Evolutionary conservation across 495 filamentous ascomycete genomes (phyloP), one percentile per base, ranked within the genome.

Genomic region (Penicillium maclennaniae): DNA sequence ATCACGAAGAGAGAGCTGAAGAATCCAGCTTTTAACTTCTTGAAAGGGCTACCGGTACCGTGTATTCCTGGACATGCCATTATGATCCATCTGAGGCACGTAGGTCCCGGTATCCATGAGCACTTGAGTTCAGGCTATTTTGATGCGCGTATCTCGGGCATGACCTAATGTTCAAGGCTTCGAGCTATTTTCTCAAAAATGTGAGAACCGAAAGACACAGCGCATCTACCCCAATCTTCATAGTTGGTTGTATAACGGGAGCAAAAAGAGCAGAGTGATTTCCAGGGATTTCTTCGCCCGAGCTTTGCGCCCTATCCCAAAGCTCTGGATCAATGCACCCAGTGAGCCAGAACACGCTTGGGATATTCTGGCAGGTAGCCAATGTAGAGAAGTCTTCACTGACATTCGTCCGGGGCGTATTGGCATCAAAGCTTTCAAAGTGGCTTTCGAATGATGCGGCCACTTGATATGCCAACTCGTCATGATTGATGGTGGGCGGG

Each of bases 181-280:
- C 10, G 14, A 34, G 31, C 36, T 45, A 60, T n/a, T 64, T 59
- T 31, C n/a, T 58, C 34, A 74, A 57, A 42, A 72, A 71, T 2
- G 71, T 82, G 72, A 87, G 74, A 6, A 82, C 82, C 5, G 68
- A 81, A 34, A 79, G 61, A 45, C 75, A 78, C 53, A 85, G 66
- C 4, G 77, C 83, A 69, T 86, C 81, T 7, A 81, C 66, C 0
- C 75, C 85, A 7, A 65, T 67, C 48, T 44, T 71, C 71, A 88
- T 61, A 4, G 85, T 87, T 21, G 83, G 84, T 54, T 83, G 77
- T 15, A 88, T 77, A 6, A 75, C 80, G 10, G 83, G 85, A 17
- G 78, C 78, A 67, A 87, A 88, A 26, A 77, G 70, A 3, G 77
- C 70, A 41, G 76, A 83, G 58, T 89, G 85, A 51, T 87, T 87